A percentile compares a stretch with the other conserved stretches of the same genome.
These are phyloP conservation scores for Pichia ethanolica DNA, from an alignment of 805 yeast genomes.

Conservation along the genomic window DNA sequence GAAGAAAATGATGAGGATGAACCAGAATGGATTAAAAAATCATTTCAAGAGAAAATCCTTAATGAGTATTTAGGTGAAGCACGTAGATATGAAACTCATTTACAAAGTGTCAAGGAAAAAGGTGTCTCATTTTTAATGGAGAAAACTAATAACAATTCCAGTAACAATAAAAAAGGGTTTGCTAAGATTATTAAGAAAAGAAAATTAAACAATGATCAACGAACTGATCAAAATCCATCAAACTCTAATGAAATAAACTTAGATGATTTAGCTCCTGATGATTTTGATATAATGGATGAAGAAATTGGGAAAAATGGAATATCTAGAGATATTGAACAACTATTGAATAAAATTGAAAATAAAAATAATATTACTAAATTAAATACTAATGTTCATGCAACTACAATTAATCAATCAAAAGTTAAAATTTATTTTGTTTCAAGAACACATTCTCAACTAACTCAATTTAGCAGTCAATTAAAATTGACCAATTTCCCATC, in stretches of 20 bases:
- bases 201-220: neutral
- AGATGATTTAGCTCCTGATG: slow-evolving; percentile 19
- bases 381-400: neutral
- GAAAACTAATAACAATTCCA: neutral
- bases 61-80: slow-evolving; percentile 24
- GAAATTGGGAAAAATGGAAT: slow-evolving; percentile 20
- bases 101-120: slow-evolving; percentile 29
- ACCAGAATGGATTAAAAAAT: slow-evolving; percentile 34
- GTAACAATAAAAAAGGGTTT: slow-evolving; percentile 14
- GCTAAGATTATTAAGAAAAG: slow-evolving; percentile 23
- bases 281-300: slow-evolving; percentile 28
- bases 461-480: slow-evolving; percentile 73
- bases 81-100: slow-evolving; percentile 34
- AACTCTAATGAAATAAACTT: slow-evolving; percentile 1
- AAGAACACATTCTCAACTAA: slow-evolving; percentile 84
- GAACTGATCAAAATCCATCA: neutral
- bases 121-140: slow-evolving; percentile 18
- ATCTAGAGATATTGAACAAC: slow-evolving; percentile 38
- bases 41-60: slow-evolving; percentile 28
- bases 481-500: slow-evolving; percentile 56
- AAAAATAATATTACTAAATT: slow-evolving; percentile 9
- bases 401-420: slow-evolving; percentile 26
- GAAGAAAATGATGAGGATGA: slow-evolving; percentile 34
- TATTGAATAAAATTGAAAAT: slow-evolving; percentile 37
- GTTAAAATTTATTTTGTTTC: slow-evolving; percentile 64